phyloP scores from a whole-genome alignment of 176 grass and related monocot genomes.

The Panicum miliaceum region DNA sequence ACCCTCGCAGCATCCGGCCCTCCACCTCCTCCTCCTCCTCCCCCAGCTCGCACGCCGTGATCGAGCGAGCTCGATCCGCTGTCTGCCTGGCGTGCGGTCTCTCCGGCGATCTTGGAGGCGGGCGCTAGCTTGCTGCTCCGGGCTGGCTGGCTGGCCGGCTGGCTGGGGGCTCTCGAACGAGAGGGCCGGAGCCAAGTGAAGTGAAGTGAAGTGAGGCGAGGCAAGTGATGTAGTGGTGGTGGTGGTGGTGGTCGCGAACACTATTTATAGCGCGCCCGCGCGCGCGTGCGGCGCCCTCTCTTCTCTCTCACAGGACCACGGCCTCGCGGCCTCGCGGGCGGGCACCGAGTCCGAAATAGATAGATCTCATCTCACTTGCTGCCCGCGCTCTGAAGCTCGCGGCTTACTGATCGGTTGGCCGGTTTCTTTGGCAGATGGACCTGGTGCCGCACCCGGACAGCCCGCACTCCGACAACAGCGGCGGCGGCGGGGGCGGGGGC shows the following conservation, averaged over 20 bases:
- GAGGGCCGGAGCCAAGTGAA: conserved; percentile 15
- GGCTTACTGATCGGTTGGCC: neutral
- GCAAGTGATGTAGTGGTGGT: conserved; percentile 2
- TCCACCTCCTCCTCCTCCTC: neutral
- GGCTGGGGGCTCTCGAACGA: neutral
- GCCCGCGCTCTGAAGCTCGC: neutral
- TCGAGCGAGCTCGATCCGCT: neutral
- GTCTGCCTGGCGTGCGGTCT: neutral
- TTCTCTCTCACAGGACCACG: conserved; percentile 55
- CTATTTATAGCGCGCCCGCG: conserved; percentile 32
- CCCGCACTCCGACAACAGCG: conserved; percentile 62
- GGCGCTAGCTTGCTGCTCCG: neutral
- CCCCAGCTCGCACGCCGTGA: neutral
- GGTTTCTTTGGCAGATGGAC: conserved; percentile 57
- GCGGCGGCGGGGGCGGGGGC: neutral
- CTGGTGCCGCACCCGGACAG: conserved; percentile 69
- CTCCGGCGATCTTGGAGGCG: conserved; percentile 28
- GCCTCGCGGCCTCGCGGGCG: neutral
- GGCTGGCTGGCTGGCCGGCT: neutral
- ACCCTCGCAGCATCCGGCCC: conserved; percentile 11
- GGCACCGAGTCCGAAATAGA: conserved; percentile 57
- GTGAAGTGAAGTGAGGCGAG: neutral
- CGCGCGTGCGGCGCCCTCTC: neutral
- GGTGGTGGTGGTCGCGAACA: conserved; percentile 2
- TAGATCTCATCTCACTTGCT: conserved; percentile 46